A percentile compares a stretch with the other conserved stretches of the same genome.
These are phyloP conservation scores for Termitomyces sp. DNA, from an alignment of 768 basidiomycete genomes.

Conservation along the genomic window DNA sequence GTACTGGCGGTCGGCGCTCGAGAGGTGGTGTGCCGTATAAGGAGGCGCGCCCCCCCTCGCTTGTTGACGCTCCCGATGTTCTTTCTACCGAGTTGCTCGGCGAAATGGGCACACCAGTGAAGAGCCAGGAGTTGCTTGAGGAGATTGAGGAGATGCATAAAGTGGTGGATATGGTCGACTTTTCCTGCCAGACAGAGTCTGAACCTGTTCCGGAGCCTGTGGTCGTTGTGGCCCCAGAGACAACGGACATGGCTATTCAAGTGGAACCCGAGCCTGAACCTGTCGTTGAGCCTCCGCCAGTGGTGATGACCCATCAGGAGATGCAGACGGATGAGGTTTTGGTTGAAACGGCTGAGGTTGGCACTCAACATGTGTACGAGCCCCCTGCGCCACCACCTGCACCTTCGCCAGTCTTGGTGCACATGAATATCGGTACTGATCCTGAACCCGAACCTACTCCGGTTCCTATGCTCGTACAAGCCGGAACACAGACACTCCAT, in stretches of 20 bases:
- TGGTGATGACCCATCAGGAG: constrained; percentile 31
- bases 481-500: constrained; percentile 35
- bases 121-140: constrained; percentile 32
- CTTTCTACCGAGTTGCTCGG: constrained; percentile 61
- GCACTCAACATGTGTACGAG: constrained; percentile 41
- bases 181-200: constrained; percentile 64
- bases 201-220: constrained; percentile 24
- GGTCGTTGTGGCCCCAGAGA: constrained; percentile 27
- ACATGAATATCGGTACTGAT: constrained; percentile 34
- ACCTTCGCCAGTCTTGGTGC: constrained; percentile 26
- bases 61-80: constrained; percentile 71
- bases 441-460: constrained; percentile 19
- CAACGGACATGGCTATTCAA: constrained; percentile 39
- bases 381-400: constrained; percentile 25
- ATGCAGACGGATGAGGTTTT: constrained; percentile 45
- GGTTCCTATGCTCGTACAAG: constrained; percentile 21
- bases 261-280: constrained; percentile 26
- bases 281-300: constrained; percentile 16
- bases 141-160: constrained; percentile 34
- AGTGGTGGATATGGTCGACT: constrained; percentile 53
- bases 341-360: constrained; percentile 40
- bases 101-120: constrained; percentile 41
- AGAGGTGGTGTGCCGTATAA: constrained; percentile 70
- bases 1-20: constrained; percentile 47
- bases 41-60: constrained; percentile 64